These are phyloP conservation scores for Penicillium longicatenatum DNA, from an alignment of 495 filamentous ascomycete species.

Conservation along the genomic window DNA sequence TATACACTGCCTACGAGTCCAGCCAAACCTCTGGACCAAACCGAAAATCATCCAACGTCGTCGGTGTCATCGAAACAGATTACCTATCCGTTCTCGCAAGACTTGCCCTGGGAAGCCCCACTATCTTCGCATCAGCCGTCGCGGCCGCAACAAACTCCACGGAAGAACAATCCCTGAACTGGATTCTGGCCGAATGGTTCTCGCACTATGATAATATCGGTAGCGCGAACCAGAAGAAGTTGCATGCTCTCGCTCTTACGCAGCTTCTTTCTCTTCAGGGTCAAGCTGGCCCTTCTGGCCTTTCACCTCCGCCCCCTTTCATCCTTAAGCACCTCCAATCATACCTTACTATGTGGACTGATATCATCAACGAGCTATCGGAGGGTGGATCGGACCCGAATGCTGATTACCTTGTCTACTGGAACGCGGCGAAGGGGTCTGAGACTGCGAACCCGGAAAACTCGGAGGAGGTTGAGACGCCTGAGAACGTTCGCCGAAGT, in stretches of 20 bases:
- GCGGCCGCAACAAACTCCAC: slow-evolving; percentile 38
- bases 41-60: slow-evolving; percentile 59
- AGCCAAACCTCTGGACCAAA: slow-evolving; percentile 79
- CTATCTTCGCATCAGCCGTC: slow-evolving; percentile 60
- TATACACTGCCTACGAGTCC: slow-evolving; percentile 70
- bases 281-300: slow-evolving; percentile 37
- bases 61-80: slow-evolving; percentile 72
- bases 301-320: slow-evolving; percentile 43
- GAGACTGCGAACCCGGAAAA: slow-evolving; percentile 31
- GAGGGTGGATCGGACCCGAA: slow-evolving; percentile 48
- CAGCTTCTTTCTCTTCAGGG: slow-evolving; percentile 68
- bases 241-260: slow-evolving; percentile 80
- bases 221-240: slow-evolving; percentile 72
- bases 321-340: slow-evolving; percentile 63
- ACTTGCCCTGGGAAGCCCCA: slow-evolving; percentile 68
- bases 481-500: slow-evolving; percentile 59
- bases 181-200: slow-evolving; percentile 90
- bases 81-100: slow-evolving; percentile 84
- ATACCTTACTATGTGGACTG: slow-evolving; percentile 70
- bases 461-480: slow-evolving; percentile 56
- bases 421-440: slow-evolving; percentile 38
- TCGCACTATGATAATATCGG: slow-evolving; percentile 79
- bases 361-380: slow-evolving; percentile 62
- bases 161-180: slow-evolving; percentile 57
- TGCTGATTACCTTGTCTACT: slow-evolving; percentile 56